Conservation (phyloP, 345 rosid genomes). For the Excoecaria cochinchinensis region DNA sequence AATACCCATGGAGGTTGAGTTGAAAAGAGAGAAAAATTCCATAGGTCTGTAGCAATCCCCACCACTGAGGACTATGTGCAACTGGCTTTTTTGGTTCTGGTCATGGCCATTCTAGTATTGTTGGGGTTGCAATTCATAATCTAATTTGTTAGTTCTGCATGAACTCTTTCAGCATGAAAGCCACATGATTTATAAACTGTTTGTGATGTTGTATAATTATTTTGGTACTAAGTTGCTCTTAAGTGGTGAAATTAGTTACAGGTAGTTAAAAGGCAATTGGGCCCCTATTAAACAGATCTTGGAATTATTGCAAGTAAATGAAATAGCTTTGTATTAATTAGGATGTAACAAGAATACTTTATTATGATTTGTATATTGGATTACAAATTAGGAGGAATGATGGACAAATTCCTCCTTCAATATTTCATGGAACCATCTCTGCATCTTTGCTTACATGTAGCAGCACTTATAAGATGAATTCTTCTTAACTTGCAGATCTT, state of each 20-base stretch:
- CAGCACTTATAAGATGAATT: background rate
- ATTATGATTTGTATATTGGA: too few species aligned
- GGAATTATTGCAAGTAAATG: too few species aligned
- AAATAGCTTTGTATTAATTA: too few species aligned
- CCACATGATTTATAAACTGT: too few species aligned
- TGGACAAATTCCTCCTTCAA: background rate
- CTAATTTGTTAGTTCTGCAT: background rate
- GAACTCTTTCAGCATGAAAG: background rate
- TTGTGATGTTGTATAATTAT: too few species aligned
- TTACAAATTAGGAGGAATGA: background rate
- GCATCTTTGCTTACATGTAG: background rate
- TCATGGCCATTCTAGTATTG: background rate
- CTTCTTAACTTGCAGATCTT: slow-evolving; percentile 44
- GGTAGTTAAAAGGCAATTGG: too few species aligned
- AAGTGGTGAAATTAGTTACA: background rate
- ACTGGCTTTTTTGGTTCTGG: background rate
- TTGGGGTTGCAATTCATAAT: background rate
- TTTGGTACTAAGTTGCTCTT: background rate
- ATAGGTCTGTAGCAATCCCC: background rate
- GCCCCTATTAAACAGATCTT: too few species aligned
- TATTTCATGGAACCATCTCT: background rate
- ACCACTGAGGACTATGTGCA: background rate
- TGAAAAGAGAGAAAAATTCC: background rate
- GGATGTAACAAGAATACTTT: too few species aligned
- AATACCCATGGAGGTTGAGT: background rate